Base-by-base conservation (phyloP, 164 flowering plant species). In the Warburgia ugandensis region DNA sequence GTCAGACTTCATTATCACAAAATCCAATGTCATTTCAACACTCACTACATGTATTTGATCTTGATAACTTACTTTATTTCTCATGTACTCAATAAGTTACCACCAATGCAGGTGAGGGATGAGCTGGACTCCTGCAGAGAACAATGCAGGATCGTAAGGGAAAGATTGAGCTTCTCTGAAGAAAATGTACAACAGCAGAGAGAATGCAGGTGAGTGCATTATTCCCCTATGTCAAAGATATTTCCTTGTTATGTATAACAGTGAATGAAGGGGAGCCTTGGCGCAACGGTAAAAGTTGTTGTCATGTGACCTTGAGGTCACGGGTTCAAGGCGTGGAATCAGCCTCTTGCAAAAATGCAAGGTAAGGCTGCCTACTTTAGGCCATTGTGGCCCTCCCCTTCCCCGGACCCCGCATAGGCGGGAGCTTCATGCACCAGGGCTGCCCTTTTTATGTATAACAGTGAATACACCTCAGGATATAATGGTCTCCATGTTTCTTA, bases 91-190 rank as follows among this genome's bases (percentile, higher is more conserved):
- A 45, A 45, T n/a, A 3, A 29, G 11, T 6, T 20, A 12, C 17
- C 10, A 12, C 31, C 20, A 4, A 29, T 31, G 27, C 17, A 91
- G 96, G 80, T 69, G 66, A 76, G 59, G 59, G 58, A 49, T 52
- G 84, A 75, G 53, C 55, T 85, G 62, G 71, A 76, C 54, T 65
- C 60, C 14, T 76, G 59, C 32, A 65, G 62, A 61, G 68, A 70
- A 50, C 76, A 85, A 45, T 77, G 81, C 63, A 54, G 46, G 54
- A 54, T 45, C 46, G 67, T 83, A 2, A 57, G 43, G 52, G 74
- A 77, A 58, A 73, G 53, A 50, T 50, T 82, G 59, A 39, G 29
- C 22, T 41, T 19, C 17, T 68, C 58, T 1, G 82, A 76, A 54
- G 72, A 76, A 64, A 64, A 63, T 54, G 56, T 52, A 11, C 64